Evolutionary conservation across 2,329 filamentous ascomycete genomes (phyloP), one percentile per base, ranked within the genome.

Genomic region (Diaporthe sp.): DNA sequence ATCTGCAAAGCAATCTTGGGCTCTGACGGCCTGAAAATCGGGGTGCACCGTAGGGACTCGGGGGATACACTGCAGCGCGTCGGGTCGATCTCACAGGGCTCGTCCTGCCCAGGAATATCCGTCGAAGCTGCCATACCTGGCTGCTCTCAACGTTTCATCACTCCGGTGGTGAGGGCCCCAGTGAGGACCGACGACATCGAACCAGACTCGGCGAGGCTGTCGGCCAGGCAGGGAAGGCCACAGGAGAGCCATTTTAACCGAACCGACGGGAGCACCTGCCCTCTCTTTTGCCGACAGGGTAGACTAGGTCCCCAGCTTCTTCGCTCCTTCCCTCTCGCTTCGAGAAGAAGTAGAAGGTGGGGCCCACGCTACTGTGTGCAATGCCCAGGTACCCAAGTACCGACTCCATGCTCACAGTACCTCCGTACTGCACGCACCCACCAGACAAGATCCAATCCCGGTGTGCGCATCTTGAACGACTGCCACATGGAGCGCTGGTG

Each of bases 201-300:
- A 63, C 59, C 59, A 63, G 59, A 63, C 39, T 8, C 39, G 37
- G 39, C 47, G 63, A 68, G 63, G 63, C 63, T 53, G 63, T 53
- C 44, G 47, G 63, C 44, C 63, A 39, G 63, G 63, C 63, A 68
- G 25, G 63, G 27, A 22, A 25, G 25, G 58, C n/a, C n/a, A 19
- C 15, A 63, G 39, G 19, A 32, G 44, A 51, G 30, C 47, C 63
- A 68, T 39, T 68, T 68, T 39, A 68, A 53, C 47, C 63, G 63
- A 68, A 39, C 63, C 63, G 63, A 68, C 47, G 63, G 63, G 22
- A 68, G 63, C 44, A 39, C 47, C 63, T 68, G 47, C n/a, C 32
- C 47, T 68, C 15, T 39, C 22, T 27, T 65, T 35, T 65, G 61
- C 42, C 61, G 61, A 65, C 61, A 66, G 44, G 61, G 61, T 50